phyloP scores from a whole-genome alignment of 2,329 filamentous ascomycete genomes.

The Hypoxylon sp. region DNA sequence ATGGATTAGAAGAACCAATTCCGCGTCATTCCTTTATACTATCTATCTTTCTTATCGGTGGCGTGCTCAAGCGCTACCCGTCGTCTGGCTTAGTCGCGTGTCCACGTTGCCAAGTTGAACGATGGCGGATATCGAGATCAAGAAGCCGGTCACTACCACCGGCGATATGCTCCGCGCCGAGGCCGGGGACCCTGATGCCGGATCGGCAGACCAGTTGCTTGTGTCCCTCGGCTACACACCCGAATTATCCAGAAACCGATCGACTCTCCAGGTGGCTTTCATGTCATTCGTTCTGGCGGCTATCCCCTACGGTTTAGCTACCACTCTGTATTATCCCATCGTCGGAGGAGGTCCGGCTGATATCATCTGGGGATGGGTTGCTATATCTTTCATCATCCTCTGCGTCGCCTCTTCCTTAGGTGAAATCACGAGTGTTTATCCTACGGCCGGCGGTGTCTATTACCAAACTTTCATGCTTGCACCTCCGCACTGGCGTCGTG shows the following conservation, averaged over 20 bases:
- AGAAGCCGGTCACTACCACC: constrained; percentile 25
- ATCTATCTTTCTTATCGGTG: constrained; percentile 2
- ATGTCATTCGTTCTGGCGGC: constrained; percentile 81
- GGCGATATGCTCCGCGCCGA: constrained; percentile 24
- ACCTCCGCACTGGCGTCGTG: constrained; percentile 64
- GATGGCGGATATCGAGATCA: constrained; percentile 31
- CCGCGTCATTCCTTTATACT: constrained; percentile 1
- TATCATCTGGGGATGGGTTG: constrained; percentile 78
- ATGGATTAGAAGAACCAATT: constrained; percentile 7
- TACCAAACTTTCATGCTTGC: constrained; percentile 82
- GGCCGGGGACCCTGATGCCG: constrained; percentile 47
- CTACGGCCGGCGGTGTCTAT: constrained; percentile 81
- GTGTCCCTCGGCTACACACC: constrained; percentile 72
- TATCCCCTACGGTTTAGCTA: constrained; percentile 77
- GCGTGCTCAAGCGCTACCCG: constrained; percentile 3
- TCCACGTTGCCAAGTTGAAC: constrained; percentile 14
- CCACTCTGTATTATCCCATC: constrained; percentile 73
- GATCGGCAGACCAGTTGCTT: constrained; percentile 68
- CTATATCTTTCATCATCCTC: constrained; percentile 73
- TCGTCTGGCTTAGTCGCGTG: constrained; percentile 11
- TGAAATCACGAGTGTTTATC: constrained; percentile 79
- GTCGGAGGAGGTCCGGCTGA: constrained; percentile 71
- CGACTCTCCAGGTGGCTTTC: constrained; percentile 74
- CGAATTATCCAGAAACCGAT: constrained; percentile 70
- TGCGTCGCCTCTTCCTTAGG: constrained; percentile 75